Evolutionary conservation across 2,329 filamentous ascomycete species (phyloP).

Genomic region (Aspergillus eucalypticola): DNA sequence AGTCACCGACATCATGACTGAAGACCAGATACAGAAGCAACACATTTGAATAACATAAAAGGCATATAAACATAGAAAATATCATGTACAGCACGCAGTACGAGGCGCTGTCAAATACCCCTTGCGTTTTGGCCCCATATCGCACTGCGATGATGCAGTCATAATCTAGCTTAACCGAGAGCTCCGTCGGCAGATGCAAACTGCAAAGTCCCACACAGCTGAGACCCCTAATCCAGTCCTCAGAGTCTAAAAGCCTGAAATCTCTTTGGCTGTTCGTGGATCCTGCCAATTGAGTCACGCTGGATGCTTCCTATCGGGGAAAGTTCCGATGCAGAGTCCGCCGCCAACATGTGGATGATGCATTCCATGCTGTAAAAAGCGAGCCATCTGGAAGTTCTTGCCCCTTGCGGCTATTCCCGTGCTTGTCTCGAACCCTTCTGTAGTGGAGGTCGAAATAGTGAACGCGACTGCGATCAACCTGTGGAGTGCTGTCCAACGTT

Average conservation of each 20-base stretch:
- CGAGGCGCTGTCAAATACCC: too few relatives aligned
- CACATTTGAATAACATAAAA: not conserved
- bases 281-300: not conserved
- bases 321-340: not conserved
- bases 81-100: too few relatives aligned
- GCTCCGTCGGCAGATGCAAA: not conserved
- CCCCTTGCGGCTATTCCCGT: not conserved
- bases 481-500: not conserved
- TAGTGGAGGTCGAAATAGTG: not conserved
- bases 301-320: not conserved
- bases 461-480: not conserved
- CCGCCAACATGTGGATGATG: not conserved
- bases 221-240: not conserved
- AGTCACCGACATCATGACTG: too few relatives aligned
- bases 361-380: not conserved
- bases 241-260: not conserved
- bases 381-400: not conserved
- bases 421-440: not conserved
- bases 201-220: not conserved
- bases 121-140: too few relatives aligned
- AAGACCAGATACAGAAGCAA: not conserved
- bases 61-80: not conserved
- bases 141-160: not conserved
- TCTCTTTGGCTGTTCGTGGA: not conserved
- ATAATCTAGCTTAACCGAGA: not conserved